These are phyloP conservation scores for Oryza meridionalis DNA, from an alignment of 176 grass and related monocot genomes.

Conservation along the genomic window DNA sequence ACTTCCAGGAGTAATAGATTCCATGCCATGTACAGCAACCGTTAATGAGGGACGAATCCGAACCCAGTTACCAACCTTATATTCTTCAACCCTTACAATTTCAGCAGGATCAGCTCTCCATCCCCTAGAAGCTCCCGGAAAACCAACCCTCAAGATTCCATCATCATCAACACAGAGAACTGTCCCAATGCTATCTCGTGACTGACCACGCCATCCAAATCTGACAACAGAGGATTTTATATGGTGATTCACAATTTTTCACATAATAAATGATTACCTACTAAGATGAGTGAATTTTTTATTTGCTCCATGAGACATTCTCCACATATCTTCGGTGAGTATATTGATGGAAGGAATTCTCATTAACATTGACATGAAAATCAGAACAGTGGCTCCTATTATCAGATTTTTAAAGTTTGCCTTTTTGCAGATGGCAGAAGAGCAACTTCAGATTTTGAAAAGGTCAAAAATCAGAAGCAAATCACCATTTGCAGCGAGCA, in stretches of 20 bases:
- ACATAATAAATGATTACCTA: neutral
- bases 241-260: neutral
- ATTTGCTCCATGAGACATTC: neutral
- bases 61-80: conserved; percentile 96
- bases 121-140: conserved; percentile 98
- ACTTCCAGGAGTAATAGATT: conserved; percentile 92
- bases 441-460: neutral
- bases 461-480: neutral
- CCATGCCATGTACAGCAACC: conserved; percentile 85
- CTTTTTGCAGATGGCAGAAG: conserved; percentile 37
- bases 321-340: conserved; percentile 16
- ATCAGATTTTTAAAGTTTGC: conserved; percentile 5
- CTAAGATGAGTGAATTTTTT: conserved; percentile 3
- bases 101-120: conserved; percentile 99
- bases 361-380: neutral
- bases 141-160: conserved; percentile 95
- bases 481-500: conserved; percentile 12
- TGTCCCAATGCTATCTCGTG: conserved; percentile 95
- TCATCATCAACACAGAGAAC: conserved; percentile 99
- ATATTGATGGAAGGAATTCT: conserved; percentile 5
- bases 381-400: conserved; percentile 9
- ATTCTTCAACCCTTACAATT: conserved; percentile 99
- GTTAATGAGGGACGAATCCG: conserved; percentile 77
- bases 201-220: conserved; percentile 97
- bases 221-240: conserved; percentile 55